These are phyloP conservation scores for Rubroboletus pulcherrimus DNA, from an alignment of 768 basidiomycete species.

Conservation along the genomic window DNA sequence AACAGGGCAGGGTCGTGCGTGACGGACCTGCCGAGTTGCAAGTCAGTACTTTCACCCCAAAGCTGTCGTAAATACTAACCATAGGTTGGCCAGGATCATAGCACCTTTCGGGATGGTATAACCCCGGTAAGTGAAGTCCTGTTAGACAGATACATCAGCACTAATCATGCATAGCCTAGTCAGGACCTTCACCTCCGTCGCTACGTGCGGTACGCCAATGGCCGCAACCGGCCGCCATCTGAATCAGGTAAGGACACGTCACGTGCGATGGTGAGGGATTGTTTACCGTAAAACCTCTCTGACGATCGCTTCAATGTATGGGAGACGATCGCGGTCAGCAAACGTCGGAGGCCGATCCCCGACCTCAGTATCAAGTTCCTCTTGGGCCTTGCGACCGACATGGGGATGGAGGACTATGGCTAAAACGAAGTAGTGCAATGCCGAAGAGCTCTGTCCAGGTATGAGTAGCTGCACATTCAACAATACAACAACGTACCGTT, in stretches of 20 bases:
- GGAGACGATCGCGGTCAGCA: conserved; percentile 6
- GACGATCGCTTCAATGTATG: conserved; percentile 6
- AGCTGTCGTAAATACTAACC: not conserved
- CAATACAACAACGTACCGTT: not conserved
- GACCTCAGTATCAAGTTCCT: conserved; percentile 1
- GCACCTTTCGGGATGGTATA: conserved; percentile 6
- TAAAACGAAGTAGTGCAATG: conserved; percentile 3
- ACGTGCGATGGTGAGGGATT: not conserved
- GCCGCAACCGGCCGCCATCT: conserved; percentile 10
- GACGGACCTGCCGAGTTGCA: not conserved
- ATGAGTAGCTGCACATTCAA: not conserved
- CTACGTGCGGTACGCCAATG: conserved; percentile 6
- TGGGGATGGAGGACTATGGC: conserved; percentile 5
- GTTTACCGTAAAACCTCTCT: conserved; percentile 3
- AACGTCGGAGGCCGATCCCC: conserved; percentile 7
- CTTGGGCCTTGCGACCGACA: conserved; percentile 2
- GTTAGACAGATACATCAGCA: not conserved
- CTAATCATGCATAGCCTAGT: not conserved
- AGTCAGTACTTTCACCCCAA: not conserved
- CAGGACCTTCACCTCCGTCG: not conserved
- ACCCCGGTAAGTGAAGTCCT: conserved; percentile 1
- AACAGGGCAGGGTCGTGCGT: conserved; percentile 8
- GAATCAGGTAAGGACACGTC: not conserved
- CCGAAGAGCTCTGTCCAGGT: not conserved
- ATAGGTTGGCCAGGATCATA: conserved; percentile 2